Conservation (phyloP, 768 basidiomycete species). For the Hygrocybe punicea region DNA sequence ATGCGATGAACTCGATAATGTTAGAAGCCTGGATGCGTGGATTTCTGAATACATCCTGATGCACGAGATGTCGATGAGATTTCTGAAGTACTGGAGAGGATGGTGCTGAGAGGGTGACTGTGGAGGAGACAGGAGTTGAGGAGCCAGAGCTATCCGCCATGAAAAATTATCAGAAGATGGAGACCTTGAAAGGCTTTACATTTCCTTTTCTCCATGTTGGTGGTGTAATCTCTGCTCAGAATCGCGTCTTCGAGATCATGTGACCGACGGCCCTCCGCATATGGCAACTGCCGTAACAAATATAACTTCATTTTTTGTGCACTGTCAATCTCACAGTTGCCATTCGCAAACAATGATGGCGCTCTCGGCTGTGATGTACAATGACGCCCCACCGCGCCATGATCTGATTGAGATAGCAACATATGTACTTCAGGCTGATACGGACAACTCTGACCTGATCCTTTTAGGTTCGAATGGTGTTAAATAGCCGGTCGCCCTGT, state of each 20-base stretch:
- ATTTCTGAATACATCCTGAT: constrained; percentile 38
- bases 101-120: constrained; percentile 39
- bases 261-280: no score
- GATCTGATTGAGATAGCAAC: no score
- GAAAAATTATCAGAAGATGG: background rate
- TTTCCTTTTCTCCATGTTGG: background rate
- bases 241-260: constrained; percentile 5
- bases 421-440: no score
- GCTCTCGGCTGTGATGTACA: no score
- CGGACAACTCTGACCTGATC: no score
- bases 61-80: constrained; percentile 10
- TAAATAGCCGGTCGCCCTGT: constrained; percentile 84
- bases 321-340: no score
- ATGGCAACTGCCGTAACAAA: no score
- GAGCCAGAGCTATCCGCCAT: constrained; percentile 9
- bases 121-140: constrained; percentile 42
- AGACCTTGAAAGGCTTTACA: background rate
- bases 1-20: constrained; percentile 65
- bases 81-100: constrained; percentile 32
- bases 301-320: background rate
- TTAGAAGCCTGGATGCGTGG: constrained; percentile 54
- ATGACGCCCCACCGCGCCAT: no score
- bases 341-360: no score
- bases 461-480: constrained; percentile 44
- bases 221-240: constrained; percentile 21